phyloP scores from a whole-genome alignment of 1,284 basidiomycete species.

The Cryptococcus sp. region DNA sequence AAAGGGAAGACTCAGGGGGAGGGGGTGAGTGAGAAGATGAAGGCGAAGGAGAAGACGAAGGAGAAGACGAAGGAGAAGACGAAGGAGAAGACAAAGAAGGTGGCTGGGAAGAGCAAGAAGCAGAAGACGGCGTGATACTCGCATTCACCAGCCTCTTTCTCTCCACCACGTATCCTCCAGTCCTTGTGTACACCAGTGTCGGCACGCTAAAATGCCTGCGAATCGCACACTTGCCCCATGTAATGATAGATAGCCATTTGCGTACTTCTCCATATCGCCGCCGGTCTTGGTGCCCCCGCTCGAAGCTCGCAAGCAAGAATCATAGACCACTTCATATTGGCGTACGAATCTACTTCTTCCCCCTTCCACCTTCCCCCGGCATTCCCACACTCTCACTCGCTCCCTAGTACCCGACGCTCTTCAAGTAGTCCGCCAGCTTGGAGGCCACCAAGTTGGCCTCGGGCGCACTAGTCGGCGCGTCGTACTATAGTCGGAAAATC shows the following conservation, averaged over 20 bases:
- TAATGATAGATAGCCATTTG: too few species aligned
- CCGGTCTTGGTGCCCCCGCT: background rate
- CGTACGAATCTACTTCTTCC: background rate
- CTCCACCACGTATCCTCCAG: too few species aligned
- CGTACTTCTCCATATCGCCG: too few species aligned
- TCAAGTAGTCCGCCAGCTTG: conserved; percentile 76
- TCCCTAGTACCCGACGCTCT: conserved; percentile 53
- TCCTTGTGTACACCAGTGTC: too few species aligned
- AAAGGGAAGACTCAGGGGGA: conserved; percentile 22
- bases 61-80: background rate
- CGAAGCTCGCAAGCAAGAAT: background rate
- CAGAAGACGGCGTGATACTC: background rate
- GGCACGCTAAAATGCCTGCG: too few species aligned
- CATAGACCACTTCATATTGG: background rate
- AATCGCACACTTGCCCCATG: background rate
- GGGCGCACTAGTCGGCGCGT: conserved; percentile 59
- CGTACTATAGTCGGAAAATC: conserved; percentile 55
- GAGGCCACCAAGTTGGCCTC: conserved; percentile 74
- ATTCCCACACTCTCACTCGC: background rate
- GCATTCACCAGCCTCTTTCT: too few species aligned
- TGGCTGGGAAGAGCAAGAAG: conserved; percentile 2
- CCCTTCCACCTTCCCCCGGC: background rate
- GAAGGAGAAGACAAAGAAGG: background rate
- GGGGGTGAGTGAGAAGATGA: background rate
- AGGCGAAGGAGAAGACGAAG: background rate